Base-by-base conservation (phyloP, 139 green algal species). In the Asterochloris sp. region DNA sequence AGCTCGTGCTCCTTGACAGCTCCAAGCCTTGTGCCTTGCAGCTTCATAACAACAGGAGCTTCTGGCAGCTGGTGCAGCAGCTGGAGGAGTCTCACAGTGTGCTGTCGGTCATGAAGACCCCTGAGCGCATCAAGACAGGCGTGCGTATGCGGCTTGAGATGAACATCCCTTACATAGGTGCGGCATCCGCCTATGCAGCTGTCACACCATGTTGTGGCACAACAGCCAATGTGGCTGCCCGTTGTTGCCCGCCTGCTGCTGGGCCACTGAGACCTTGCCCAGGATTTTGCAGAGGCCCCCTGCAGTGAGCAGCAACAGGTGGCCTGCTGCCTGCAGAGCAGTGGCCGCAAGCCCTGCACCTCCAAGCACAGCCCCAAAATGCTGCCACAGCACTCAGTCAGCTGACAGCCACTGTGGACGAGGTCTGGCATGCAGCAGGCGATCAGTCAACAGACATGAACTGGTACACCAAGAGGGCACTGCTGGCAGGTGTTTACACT, bases 401-500 rank as follows among this genome's bases (percentile, higher is more conserved):
- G 66, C 78, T 92, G 24, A 64, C 66, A 13, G 62, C 83, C 21
- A 74, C 93, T n/a, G 85, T 88, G 38, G 91, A 95, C 78, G 76
- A 85, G 38, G 80, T 95, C 12, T 94, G 89, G 90, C 83, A 92
- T 64, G 89, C 88, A 23, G 85, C 82, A 28, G 92, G 91, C 6
- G 92, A 95, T 81, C 83, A 76, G 0, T 90, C 91, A n/a, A 88
- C 90, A 26, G 92, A 95, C 82, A 73, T 74, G 54, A 86, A 78
- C 24, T 95, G 91, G 86, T 96, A 96, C 86, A 91, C 85, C 62
- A 92, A 94, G 84, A 83, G 93, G 0, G 91, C 85, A 0, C 62
- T 90, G 61, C 78, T 96, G 61, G 85, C 87, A 0, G 85, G 84
- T 0, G 84, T 93, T 2, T 96, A 94, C 76, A 84, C 82, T 13